Evolutionary conservation across 1,284 basidiomycete genomes (phyloP), one percentile per base, ranked within the genome.

Genomic region (Caloboletus firmus): DNA sequence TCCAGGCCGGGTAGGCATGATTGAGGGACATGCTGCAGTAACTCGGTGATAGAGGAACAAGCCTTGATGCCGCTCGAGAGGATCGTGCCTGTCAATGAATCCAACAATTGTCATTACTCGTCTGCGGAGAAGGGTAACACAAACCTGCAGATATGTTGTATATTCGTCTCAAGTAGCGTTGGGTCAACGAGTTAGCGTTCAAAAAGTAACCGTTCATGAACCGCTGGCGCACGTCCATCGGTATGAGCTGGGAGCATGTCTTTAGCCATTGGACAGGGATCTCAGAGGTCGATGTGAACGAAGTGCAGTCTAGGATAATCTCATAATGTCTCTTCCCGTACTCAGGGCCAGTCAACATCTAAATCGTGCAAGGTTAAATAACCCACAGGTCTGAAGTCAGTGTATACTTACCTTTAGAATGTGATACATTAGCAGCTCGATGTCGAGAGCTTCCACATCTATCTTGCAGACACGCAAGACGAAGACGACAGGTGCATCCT

Each of bases 191-290:
- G 64, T 95, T 95, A n/a, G 90, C 84, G 59, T 92, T 93, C 49
- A 95, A 74, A 42, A 94, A 80, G 56, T 88, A 86, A 10, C 85
- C 76, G 2, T 74, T 83, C 55, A 74, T 66, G 65, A 87, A 82
- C 34, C 80, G 79, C 37, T 69, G 66, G 40, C 84, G 78, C 52
- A 91, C 76, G 59, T 91, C 87, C 34, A 70, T 70, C 8, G 93
- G 92, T 58, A 91, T 84, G 43, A 93, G 76, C 66, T 94, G 91
- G 8, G 87, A 79, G 43, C 86, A 87, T 54, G 85, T 85, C 66
- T 89, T 92, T 46, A 93, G 69, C 89, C 90, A 94, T 57, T 89
- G 84, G 11, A 90, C 74, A 0, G 92, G 92, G 15, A 93, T 76
- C 69, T 94, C 91, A 0, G 87, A 91, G 5, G 82, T 78, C 7